These are phyloP conservation scores for Podila epigama DNA, from an alignment of 192 early-diverging fungal genomes.

Conservation along the genomic window DNA sequence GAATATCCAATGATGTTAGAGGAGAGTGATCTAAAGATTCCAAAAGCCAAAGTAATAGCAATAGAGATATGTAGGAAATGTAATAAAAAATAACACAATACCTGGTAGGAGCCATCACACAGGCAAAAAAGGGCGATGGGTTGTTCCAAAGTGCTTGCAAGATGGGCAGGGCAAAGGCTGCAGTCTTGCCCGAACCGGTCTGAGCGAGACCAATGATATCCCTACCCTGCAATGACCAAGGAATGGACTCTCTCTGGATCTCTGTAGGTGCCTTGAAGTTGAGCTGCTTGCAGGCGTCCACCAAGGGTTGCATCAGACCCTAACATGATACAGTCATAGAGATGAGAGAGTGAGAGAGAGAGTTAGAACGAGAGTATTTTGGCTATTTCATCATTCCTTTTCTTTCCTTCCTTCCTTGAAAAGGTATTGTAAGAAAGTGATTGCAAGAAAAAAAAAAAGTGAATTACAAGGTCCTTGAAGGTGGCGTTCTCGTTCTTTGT, in stretches of 20 bases:
- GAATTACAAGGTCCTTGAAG: constrained; percentile 43
- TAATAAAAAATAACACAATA: constrained; percentile 13
- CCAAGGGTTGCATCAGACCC: constrained; percentile 89
- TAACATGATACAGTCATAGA: constrained; percentile 8
- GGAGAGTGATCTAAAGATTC: not conserved
- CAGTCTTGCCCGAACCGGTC: constrained; percentile 93
- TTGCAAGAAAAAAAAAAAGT: not conserved
- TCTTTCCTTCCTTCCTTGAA: not conserved
- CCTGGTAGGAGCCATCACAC: constrained; percentile 96
- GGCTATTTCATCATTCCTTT: not conserved
- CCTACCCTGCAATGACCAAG: constrained; percentile 87
- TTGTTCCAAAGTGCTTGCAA: constrained; percentile 87
- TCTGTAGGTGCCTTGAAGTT: constrained; percentile 90
- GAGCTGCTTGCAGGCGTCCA: constrained; percentile 88
- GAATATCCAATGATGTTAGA: not conserved
- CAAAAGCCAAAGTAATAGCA: too few species aligned
- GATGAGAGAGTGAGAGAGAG: not conserved
- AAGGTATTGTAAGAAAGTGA: not conserved
- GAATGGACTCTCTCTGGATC: constrained; percentile 92
- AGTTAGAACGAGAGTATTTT: not conserved
- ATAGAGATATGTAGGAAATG: too few species aligned
- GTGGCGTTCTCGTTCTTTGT: constrained; percentile 12
- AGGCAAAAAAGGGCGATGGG: constrained; percentile 92
- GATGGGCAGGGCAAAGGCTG: constrained; percentile 86
- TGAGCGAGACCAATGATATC: constrained; percentile 99